phyloP scores from a whole-genome alignment of 1,139 yeast genomes.

The Pichiaceae sp. region DNA sequence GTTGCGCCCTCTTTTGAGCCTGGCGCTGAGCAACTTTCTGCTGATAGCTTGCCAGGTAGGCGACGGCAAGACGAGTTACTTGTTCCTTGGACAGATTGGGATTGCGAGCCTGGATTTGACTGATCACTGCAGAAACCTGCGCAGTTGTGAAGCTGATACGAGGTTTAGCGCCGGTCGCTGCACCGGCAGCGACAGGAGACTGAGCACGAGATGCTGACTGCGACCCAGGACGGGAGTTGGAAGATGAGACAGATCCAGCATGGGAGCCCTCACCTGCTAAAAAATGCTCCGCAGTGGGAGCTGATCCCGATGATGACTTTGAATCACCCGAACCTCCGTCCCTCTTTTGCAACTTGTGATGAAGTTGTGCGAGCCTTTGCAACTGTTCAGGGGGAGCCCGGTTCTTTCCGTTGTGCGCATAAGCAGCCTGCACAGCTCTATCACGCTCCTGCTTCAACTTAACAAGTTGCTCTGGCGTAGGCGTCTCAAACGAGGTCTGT shows the following conservation, averaged over 20 bases:
- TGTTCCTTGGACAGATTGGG: slow-evolving; percentile 65
- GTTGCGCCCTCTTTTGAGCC: slow-evolving; percentile 6
- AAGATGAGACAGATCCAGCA: slow-evolving; percentile 3
- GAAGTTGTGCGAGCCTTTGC: slow-evolving; percentile 6
- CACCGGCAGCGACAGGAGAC: slow-evolving; percentile 4
- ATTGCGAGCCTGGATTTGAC: slow-evolving; percentile 59
- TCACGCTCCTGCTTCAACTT: slow-evolving; percentile 79
- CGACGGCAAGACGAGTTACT: slow-evolving; percentile 65
- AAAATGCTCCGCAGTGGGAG: slow-evolving; percentile 25
- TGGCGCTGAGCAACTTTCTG: slow-evolving; percentile 23
- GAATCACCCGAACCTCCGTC: no score
- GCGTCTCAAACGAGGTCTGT: slow-evolving; percentile 31
- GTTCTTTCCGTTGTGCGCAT: slow-evolving; percentile 27
- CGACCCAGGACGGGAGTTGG: background rate
- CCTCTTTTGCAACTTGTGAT: slow-evolving; percentile 1
- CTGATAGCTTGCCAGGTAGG: slow-evolving; percentile 53
- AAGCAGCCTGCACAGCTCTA: slow-evolving; percentile 70
- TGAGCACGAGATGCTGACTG: slow-evolving; percentile 3
- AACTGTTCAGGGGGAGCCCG: background rate
- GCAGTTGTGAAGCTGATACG: slow-evolving; percentile 44
- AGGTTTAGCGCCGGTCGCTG: background rate
- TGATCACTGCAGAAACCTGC: slow-evolving; percentile 63
- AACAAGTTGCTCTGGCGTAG: slow-evolving; percentile 80
- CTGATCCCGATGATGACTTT: background rate
- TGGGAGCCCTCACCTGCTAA: slow-evolving; percentile 9